phyloP scores from a whole-genome alignment of 805 yeast genomes.

The Metschnikowia amazonensis region DNA sequence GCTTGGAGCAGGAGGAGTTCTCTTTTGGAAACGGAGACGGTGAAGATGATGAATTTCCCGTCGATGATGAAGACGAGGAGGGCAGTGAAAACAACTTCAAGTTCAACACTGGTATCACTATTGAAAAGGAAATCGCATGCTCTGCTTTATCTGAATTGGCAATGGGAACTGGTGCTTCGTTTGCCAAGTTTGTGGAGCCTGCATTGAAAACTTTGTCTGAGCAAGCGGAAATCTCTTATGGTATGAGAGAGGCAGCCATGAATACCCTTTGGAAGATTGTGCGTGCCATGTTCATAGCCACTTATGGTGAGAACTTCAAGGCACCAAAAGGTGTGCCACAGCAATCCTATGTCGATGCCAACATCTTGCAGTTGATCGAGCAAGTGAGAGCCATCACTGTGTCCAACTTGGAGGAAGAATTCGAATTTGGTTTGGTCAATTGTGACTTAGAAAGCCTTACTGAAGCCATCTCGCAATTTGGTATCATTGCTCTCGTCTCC shows the following conservation, averaged over 20 bases:
- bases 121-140: constrained; percentile 93
- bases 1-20: constrained; percentile 84
- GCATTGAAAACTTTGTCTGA: constrained; percentile 60
- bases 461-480: constrained; percentile 65
- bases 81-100: constrained; percentile 69
- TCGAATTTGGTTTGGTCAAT: constrained; percentile 77
- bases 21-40: constrained; percentile 52
- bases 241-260: constrained; percentile 85
- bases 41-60: constrained; percentile 45
- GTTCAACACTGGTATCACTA: constrained; percentile 91
- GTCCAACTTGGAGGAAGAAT: constrained; percentile 67
- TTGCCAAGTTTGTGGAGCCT: constrained; percentile 71
- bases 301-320: constrained; percentile 44
- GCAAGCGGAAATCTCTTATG: constrained; percentile 82
- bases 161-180: constrained; percentile 75
- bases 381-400: constrained; percentile 67
- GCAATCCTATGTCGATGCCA: constrained; percentile 55
- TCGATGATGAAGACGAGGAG: constrained; percentile 49
- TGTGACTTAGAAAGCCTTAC: constrained; percentile 70
- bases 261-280: constrained; percentile 79
- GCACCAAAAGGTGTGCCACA: constrained; percentile 64
- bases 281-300: constrained; percentile 59
- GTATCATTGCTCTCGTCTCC: constrained; percentile 68
- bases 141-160: constrained; percentile 88
- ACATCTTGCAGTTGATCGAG: constrained; percentile 55